These are phyloP conservation scores for Coprinopsis cinerea DNA, from an alignment of 768 basidiomycete genomes.

Conservation along the genomic window DNA sequence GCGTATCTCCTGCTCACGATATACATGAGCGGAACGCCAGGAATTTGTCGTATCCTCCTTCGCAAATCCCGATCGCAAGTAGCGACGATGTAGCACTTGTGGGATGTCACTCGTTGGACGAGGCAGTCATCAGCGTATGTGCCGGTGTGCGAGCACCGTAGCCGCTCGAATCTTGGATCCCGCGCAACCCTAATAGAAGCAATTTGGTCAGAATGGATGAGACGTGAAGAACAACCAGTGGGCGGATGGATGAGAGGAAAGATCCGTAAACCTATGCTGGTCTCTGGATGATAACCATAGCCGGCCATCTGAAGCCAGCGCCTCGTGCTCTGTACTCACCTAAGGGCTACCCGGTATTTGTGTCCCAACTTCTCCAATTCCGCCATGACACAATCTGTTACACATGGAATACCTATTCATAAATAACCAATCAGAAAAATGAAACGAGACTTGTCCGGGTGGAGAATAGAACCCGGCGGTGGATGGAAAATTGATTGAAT, in stretches of 20 bases:
- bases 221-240: too few relatives aligned
- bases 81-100: constrained; percentile 95
- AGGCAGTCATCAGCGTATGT: constrained; percentile 99
- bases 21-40: constrained; percentile 95
- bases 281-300: too few relatives aligned
- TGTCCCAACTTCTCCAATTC: constrained; percentile 97
- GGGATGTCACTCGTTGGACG: constrained; percentile 89
- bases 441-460: too few relatives aligned
- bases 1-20: constrained; percentile 90
- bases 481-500: too few relatives aligned
- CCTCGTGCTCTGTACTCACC: constrained; percentile 54
- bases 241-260: not conserved
- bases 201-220: constrained; percentile 5
- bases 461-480: too few relatives aligned
- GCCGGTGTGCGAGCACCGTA: constrained; percentile 87
- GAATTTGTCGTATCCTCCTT: constrained; percentile 84
- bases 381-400: constrained; percentile 99
- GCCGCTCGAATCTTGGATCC: constrained; percentile 93
- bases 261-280: too few relatives aligned
- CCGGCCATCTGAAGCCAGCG: too few relatives aligned
- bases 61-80: constrained; percentile 96
- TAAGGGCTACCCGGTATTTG: constrained; percentile 88
- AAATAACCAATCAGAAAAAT: constrained; percentile 7
- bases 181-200: constrained; percentile 72
- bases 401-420: constrained; percentile 84